Conservation (phyloP, 108 stramenopile genomes). For the Cyclotella kingstonii region DNA sequence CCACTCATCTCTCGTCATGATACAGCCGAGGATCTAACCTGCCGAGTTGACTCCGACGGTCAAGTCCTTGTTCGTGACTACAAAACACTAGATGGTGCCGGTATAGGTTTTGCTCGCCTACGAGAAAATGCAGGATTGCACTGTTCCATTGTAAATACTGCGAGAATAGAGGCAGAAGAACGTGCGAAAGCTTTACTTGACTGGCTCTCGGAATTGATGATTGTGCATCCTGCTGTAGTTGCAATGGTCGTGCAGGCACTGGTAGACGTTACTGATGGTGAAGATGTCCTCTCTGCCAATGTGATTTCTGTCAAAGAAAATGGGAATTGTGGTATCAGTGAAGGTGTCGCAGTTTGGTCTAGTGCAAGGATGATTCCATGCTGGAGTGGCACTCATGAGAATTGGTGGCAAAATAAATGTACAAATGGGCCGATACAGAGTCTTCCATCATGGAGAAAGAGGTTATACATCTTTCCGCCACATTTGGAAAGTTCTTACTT, state of each 20-base stretch:
- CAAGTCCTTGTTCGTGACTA: conserved; percentile 72
- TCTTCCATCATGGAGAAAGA: conserved; percentile 57
- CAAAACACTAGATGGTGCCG: conserved; percentile 53
- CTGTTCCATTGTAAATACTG: conserved; percentile 68
- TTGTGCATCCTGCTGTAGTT: conserved; percentile 77
- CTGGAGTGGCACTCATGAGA: conserved; percentile 54
- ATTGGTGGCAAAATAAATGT: conserved; percentile 40
- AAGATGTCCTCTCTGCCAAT: conserved; percentile 44
- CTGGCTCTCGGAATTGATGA: conserved; percentile 76
- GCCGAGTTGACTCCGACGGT: conserved; percentile 81
- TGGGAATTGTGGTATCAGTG: conserved; percentile 2
- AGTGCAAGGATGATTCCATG: conserved; percentile 70
- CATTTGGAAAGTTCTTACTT: conserved; percentile 76
- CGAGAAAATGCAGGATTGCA: conserved; percentile 71
- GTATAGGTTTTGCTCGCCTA: conserved; percentile 66
- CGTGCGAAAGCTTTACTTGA: conserved; percentile 64
- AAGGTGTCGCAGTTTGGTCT: conserved; percentile 70
- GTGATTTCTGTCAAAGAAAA: neutral
- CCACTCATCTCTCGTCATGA: conserved; percentile 52
- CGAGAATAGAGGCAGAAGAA: conserved; percentile 70
- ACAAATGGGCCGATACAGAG: conserved; percentile 3
- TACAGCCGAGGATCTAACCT: conserved; percentile 63
- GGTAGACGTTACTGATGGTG: conserved; percentile 64
- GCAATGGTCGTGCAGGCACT: conserved; percentile 80
- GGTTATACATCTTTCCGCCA: conserved; percentile 73